phyloP scores from a whole-genome alignment of 2,329 filamentous ascomycete species.

The Aspergillus costaricaensis region DNA sequence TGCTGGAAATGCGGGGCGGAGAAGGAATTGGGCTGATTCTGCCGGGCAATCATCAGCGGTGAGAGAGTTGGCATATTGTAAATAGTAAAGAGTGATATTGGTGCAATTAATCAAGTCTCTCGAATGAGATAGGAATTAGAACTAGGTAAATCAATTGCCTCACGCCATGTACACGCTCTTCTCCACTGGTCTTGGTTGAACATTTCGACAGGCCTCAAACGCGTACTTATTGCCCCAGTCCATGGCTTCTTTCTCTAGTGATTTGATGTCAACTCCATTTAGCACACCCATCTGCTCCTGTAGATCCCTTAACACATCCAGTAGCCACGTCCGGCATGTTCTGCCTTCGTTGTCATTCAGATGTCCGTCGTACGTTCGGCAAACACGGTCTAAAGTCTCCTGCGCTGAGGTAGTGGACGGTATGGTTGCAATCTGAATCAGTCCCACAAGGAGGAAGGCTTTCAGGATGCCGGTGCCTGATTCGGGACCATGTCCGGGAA shows the following conservation, averaged over 20 bases:
- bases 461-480: slow-evolving; percentile 18
- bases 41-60: slow-evolving; percentile 4
- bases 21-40: neutral
- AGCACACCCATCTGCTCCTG: neutral
- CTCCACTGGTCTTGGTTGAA: slow-evolving; percentile 22
- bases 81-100: neutral
- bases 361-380: slow-evolving; percentile 20
- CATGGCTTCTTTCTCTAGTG: slow-evolving; percentile 23
- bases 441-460: slow-evolving; percentile 26
- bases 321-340: slow-evolving; percentile 25
- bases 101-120: neutral
- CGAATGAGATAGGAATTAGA: neutral
- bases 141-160: neutral
- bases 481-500: slow-evolving; percentile 21
- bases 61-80: neutral
- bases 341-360: slow-evolving; percentile 19
- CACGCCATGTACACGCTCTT: neutral
- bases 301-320: slow-evolving; percentile 20
- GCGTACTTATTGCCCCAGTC: slow-evolving; percentile 25
- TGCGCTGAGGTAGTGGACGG: slow-evolving; percentile 3
- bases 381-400: slow-evolving; percentile 20
- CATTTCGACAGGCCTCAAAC: slow-evolving; percentile 17
- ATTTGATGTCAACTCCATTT: slow-evolving; percentile 12
- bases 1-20: slow-evolving; percentile 15
- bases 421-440: slow-evolving; percentile 26